Evolutionary conservation across 176 grass and related monocot species (phyloP).

Genomic region (Hyparrhenia diplandra): DNA sequence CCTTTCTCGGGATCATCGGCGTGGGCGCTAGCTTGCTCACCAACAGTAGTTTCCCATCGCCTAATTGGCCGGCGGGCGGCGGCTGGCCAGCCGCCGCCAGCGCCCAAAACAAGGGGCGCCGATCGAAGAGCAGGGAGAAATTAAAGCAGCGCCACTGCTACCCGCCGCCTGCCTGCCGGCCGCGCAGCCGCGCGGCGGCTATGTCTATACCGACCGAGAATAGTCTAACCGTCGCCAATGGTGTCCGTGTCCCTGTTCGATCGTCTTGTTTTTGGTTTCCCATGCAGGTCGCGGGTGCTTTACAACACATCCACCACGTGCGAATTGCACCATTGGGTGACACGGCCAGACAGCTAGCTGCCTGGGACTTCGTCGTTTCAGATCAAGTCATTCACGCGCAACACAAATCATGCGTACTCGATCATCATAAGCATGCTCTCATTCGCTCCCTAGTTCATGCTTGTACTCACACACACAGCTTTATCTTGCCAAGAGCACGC

Average conservation of each 20-base stretch:
- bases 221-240: background rate
- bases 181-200: background rate
- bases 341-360: no score
- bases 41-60: background rate
- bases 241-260: no score
- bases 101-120: background rate
- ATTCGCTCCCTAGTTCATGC: background rate
- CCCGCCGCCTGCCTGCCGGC: no score
- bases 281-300: slow-evolving; percentile 5
- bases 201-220: background rate
- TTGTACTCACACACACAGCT: background rate
- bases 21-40: background rate
- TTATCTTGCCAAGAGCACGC: background rate
- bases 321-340: slow-evolving; percentile 1
- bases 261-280: background rate
- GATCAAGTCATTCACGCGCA: background rate
- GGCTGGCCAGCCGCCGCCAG: no score
- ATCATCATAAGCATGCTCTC: background rate
- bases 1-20: background rate
- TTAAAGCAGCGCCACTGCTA: background rate
- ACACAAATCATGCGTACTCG: background rate
- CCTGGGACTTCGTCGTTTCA: background rate
- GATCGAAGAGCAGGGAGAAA: background rate
- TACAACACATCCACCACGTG: slow-evolving; percentile 33
- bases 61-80: background rate